Percentiles rank a stretch among this genome's conserved stretches.
These are phyloP conservation scores for Erythrophleum ivorense DNA, from an alignment of 331 rosid genomes.

Conservation along the genomic window DNA sequence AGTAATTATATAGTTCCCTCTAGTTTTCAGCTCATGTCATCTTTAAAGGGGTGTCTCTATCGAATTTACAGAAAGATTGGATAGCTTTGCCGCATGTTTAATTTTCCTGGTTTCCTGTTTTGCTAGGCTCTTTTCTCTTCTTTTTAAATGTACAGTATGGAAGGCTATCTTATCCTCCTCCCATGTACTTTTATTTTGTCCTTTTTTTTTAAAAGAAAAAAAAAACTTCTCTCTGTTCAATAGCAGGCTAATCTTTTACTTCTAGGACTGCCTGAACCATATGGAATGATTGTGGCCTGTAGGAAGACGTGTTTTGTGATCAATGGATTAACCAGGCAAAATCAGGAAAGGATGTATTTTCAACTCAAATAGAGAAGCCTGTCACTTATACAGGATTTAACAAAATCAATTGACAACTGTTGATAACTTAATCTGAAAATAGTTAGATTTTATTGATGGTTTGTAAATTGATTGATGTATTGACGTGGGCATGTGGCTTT, in stretches of 20 bases:
- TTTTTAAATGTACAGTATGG: not conserved
- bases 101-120: not conserved
- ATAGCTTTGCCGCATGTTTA: not conserved
- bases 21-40: not conserved
- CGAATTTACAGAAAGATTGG: not conserved
- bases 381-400: not conserved
- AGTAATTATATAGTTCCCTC: not conserved
- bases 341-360: not conserved
- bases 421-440: conserved; percentile 16
- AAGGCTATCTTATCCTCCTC: not conserved
- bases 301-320: not conserved
- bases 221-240: not conserved
- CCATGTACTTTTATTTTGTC: not conserved
- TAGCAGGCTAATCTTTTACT: not conserved
- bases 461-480: not conserved
- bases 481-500: not conserved
- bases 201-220: too few relatives aligned
- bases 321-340: not conserved
- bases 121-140: not conserved
- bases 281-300: not conserved
- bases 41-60: not conserved
- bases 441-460: not conserved
- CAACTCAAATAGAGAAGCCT: conserved; percentile 3
- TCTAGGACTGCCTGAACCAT: conserved; percentile 8
- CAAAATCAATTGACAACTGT: conserved; percentile 1